Evolutionary conservation across 768 basidiomycete genomes (phyloP).

Genomic region (Dioszegia aurantiaca): DNA sequence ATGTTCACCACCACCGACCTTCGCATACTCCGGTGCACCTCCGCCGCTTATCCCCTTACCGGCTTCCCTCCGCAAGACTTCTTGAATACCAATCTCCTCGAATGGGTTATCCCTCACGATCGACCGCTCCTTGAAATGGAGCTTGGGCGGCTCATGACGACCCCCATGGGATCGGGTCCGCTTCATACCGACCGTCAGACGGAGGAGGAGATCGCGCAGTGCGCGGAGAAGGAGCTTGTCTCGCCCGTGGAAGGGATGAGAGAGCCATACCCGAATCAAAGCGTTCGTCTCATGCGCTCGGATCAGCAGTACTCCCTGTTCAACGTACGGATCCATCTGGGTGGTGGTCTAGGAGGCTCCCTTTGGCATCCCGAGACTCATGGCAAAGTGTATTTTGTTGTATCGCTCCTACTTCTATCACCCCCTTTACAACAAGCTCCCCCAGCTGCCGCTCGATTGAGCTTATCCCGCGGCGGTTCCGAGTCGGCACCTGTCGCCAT

Average conservation of each 20-base stretch:
- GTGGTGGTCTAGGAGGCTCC: slow-evolving; percentile 40
- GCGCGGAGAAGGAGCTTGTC: slow-evolving; percentile 29
- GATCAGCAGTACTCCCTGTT: slow-evolving; percentile 31
- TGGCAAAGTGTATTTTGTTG: slow-evolving; percentile 7
- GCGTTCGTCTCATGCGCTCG: slow-evolving; percentile 32
- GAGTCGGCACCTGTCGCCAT: no score
- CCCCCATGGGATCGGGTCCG: slow-evolving; percentile 19
- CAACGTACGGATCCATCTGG: slow-evolving; percentile 45
- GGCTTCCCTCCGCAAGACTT: slow-evolving; percentile 43
- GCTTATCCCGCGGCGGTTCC: no score
- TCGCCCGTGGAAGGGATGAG: slow-evolving; percentile 47
- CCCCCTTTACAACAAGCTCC: neutral
- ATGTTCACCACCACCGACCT: slow-evolving; percentile 44
- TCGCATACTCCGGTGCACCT: slow-evolving; percentile 33
- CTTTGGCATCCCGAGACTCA: slow-evolving; percentile 30
- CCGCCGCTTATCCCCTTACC: slow-evolving; percentile 29
- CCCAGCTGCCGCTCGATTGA: neutral
- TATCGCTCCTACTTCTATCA: slow-evolving; percentile 9
- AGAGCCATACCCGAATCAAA: slow-evolving; percentile 44
- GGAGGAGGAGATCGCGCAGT: slow-evolving; percentile 29
- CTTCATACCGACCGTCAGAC: slow-evolving; percentile 28
- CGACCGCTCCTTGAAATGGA: slow-evolving; percentile 30
- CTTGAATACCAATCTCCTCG: slow-evolving; percentile 33
- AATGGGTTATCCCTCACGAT: slow-evolving; percentile 42
- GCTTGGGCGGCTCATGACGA: slow-evolving; percentile 23